phyloP scores from a whole-genome alignment of 163 green algal species.

The Chlorella variabilis region DNA sequence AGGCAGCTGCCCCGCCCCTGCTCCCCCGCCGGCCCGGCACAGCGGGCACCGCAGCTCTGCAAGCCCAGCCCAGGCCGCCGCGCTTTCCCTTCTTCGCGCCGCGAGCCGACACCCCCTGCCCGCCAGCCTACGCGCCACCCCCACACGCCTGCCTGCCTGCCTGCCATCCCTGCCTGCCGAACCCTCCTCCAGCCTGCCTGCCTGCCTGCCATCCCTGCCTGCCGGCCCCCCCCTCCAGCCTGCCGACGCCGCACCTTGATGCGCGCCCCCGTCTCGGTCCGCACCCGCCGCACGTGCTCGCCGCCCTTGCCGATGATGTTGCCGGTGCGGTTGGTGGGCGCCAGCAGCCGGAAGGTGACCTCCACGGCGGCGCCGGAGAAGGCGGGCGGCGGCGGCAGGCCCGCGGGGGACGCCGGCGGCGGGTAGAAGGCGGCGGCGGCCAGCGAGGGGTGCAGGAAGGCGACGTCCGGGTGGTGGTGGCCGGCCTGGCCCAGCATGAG shows the following conservation, averaged over 20 bases:
- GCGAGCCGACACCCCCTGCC: too few relatives aligned
- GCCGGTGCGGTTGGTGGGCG: constrained; percentile 33
- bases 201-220: too few relatives aligned
- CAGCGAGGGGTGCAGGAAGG: background rate
- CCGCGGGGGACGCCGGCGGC: background rate
- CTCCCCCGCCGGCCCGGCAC: too few relatives aligned
- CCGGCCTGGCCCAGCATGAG: constrained; percentile 1
- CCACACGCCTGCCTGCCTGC: too few relatives aligned
- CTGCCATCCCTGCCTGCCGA: too few relatives aligned
- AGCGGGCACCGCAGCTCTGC: too few relatives aligned
- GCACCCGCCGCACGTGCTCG: constrained; percentile 44
- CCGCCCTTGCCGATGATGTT: constrained; percentile 49
- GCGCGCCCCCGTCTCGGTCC: constrained; percentile 45
- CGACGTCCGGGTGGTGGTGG: background rate
- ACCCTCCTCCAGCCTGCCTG: too few relatives aligned
- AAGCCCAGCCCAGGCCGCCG: too few relatives aligned
- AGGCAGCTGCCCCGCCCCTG: too few relatives aligned
- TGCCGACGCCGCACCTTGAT: constrained; percentile 52
- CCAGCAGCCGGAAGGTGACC: constrained; percentile 50
- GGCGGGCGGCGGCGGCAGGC: background rate
- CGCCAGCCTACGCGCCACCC: too few relatives aligned
- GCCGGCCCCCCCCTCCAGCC: too few relatives aligned
- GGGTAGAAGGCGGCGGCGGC: background rate
- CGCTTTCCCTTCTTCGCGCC: too few relatives aligned
- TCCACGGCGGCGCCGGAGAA: constrained; percentile 12